These are phyloP conservation scores for Pseudogymnoascus sp. DNA, from an alignment of 2,329 filamentous ascomycete genomes.

Conservation along the genomic window DNA sequence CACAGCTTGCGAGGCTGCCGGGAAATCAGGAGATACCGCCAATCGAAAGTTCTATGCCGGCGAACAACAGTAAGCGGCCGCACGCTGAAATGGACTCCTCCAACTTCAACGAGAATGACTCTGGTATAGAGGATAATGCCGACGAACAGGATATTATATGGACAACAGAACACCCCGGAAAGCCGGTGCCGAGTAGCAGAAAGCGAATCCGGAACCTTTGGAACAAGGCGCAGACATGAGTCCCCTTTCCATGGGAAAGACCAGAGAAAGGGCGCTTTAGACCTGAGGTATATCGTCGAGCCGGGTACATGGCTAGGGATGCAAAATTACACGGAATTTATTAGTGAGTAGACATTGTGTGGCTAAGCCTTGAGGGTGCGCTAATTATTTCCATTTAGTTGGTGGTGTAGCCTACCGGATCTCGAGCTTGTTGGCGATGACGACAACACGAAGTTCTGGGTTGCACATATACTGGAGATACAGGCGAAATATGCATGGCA, in stretches of 20 bases:
- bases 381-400: conserved; percentile 17
- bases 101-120: background rate
- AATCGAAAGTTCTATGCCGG: too few species aligned
- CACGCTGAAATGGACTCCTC: background rate
- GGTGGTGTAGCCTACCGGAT: conserved; percentile 24
- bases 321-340: background rate
- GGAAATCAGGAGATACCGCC: background rate
- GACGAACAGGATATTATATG: background rate
- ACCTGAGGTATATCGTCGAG: background rate
- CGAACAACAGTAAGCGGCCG: background rate
- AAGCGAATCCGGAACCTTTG: background rate
- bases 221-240: background rate
- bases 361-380: background rate
- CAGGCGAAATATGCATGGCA: conserved; percentile 64
- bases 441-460: conserved; percentile 47
- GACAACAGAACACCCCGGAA: background rate
- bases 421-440: conserved; percentile 21
- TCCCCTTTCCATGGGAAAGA: background rate
- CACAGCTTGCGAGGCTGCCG: too few species aligned
- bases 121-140: background rate
- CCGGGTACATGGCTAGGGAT: background rate
- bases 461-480: conserved; percentile 71
- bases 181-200: background rate
- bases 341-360: background rate
- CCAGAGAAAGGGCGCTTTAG: background rate